Conservation (phyloP, 208 protist species). For the Trypanosoma mega region DNA sequence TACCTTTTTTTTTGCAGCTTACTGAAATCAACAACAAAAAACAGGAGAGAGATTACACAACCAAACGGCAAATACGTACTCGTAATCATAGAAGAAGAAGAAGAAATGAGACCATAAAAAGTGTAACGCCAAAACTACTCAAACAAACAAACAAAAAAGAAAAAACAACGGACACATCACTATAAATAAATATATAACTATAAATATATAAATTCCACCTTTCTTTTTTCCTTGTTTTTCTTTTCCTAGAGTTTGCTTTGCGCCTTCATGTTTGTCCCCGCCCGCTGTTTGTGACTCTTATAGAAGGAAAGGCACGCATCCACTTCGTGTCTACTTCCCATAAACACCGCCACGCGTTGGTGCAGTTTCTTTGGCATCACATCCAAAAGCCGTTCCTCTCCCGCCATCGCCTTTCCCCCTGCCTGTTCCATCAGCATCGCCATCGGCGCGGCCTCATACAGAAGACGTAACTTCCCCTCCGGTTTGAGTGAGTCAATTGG, state of each 20-base stretch:
- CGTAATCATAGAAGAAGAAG: too few species aligned
- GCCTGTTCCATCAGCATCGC: constrained; percentile 90
- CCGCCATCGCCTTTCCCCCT: constrained; percentile 84
- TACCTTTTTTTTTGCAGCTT: too few species aligned
- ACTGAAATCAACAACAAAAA: too few species aligned
- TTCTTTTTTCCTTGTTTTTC: constrained; percentile 12
- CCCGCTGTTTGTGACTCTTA: constrained; percentile 22
- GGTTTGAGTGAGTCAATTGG: constrained; percentile 88
- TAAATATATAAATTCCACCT: constrained; percentile 6
- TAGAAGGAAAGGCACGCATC: constrained; percentile 79
- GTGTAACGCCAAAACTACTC: constrained; percentile 2
- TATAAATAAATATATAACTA: constrained; percentile 13
- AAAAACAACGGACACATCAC: not conserved
- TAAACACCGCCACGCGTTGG: constrained; percentile 90
- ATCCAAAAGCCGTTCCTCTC: constrained; percentile 81
- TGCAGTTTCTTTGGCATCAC: constrained; percentile 84
- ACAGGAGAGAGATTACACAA: too few species aligned
- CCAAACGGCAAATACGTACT: too few species aligned
- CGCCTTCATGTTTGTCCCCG: not conserved
- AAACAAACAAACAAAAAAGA: constrained; percentile 1
- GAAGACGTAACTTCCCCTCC: constrained; percentile 96
- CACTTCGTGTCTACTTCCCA: constrained; percentile 90
- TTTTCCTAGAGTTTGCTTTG: not conserved
- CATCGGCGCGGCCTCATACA: constrained; percentile 97
- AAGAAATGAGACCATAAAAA: too few species aligned